Evolutionary conservation across 345 rosid genomes (phyloP), one percentile per base, ranked within the genome.

Genomic region (Salix dunnii): DNA sequence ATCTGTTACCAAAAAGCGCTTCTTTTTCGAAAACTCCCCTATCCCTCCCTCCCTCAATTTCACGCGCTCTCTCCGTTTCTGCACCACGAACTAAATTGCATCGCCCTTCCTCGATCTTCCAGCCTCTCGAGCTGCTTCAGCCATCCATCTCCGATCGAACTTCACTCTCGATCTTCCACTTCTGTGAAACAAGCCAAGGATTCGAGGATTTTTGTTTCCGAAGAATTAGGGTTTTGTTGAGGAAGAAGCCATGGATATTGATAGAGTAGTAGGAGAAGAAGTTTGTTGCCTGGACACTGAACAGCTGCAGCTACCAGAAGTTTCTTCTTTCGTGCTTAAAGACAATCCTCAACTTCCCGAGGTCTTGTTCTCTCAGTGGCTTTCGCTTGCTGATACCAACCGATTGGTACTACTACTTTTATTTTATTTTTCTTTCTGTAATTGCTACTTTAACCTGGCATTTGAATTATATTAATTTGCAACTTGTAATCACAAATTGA

Each of bases 351-450:
- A 85, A 65, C 80, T 89, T 46, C 90, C 89, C 25, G 91, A 92
- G 64, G 82, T 79, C 60, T 81, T 92, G 81, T 92, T 90, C 87
- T 87, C 90, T 36, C 92, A 85, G 83, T 94, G 98, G 97, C 95
- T 92, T 80, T 91, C 98, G 17, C 91, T 90, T 6, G 94, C 95
- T 4, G 91, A 89, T 21, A 88, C 95, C 67, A 68, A 42, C 43
- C 87, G 83, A 30, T 83, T 86, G 97, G 97, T 92, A 91, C 14
- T 62, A 35, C 66, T 28, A 14, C 33, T 28, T 63, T 73, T 72
- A 33, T 21, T 25, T 0, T 28, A 12, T 7, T 28, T 17, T 36
- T 18, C 13, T 68, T 31, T 38, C 12, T 36, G 21, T 12, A 75
- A 28, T 35, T 36, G 20, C 23, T 10, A 61, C 42, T 36, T 0